phyloP scores from a whole-genome alignment of 495 filamentous ascomycete species.

The Penicillium dipodomyicola region DNA sequence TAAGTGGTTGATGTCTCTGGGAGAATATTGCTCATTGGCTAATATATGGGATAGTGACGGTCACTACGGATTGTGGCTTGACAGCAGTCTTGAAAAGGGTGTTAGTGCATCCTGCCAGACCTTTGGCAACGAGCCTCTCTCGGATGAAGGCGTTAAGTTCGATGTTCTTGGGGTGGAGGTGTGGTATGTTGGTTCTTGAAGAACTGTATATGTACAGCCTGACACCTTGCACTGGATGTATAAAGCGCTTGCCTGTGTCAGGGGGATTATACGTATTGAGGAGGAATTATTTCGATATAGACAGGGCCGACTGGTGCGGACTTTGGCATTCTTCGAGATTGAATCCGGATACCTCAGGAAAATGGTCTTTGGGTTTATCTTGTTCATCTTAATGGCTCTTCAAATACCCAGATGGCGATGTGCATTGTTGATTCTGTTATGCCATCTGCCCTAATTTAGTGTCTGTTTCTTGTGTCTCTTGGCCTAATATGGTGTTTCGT shows the following conservation, averaged over 20 bases:
- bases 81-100: conserved; percentile 82
- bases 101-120: conserved; percentile 79
- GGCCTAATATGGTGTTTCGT: not conserved
- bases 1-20: conserved; percentile 31
- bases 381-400: conserved; percentile 14
- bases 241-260: not conserved
- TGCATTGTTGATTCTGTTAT: not conserved
- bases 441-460: not conserved
- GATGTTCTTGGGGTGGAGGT: conserved; percentile 88
- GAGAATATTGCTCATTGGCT: conserved; percentile 1
- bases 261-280: conserved; percentile 9
- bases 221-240: conserved; percentile 9
- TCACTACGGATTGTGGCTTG: conserved; percentile 89
- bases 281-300: not conserved
- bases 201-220: not conserved
- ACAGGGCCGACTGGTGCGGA: not conserved
- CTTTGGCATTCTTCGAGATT: not conserved
- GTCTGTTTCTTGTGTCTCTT: not conserved
- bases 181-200: conserved; percentile 68
- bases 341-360: conserved; percentile 2
- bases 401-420: conserved; percentile 20
- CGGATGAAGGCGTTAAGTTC: conserved; percentile 90
- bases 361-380: not conserved
- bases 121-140: conserved; percentile 94
- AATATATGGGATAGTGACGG: conserved; percentile 60